Evolutionary conservation across 352 stramenopile species (phyloP).

Genomic region (Phytophthora syringae): DNA sequence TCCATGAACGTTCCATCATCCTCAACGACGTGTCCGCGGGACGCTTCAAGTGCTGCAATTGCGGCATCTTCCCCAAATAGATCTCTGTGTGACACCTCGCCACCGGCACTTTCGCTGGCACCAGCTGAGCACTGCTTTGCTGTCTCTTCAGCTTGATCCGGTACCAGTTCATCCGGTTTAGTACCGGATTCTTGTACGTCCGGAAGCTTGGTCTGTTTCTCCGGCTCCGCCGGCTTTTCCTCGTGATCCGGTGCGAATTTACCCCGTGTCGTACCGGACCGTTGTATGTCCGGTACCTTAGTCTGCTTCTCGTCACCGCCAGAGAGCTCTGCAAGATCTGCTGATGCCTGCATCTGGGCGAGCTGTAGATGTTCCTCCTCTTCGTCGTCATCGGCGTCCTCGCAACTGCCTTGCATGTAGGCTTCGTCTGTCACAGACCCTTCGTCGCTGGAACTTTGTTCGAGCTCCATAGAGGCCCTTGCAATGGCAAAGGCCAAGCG

Average conservation of each 20-base stretch:
- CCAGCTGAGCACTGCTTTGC: too few species aligned
- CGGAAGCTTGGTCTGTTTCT: background rate
- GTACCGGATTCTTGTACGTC: background rate
- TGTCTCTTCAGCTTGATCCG: background rate
- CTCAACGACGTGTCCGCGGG: background rate
- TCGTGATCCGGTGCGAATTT: background rate
- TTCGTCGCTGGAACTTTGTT: too few species aligned
- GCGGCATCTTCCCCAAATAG: slow-evolving; percentile 1
- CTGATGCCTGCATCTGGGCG: too few species aligned
- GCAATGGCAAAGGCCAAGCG: too few species aligned
- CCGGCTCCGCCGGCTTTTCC: background rate
- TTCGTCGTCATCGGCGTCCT: too few species aligned
- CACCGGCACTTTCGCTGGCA: too few species aligned
- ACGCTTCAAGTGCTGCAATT: slow-evolving; percentile 4
- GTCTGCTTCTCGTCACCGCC: background rate
- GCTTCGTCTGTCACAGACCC: too few species aligned
- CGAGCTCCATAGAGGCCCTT: too few species aligned
- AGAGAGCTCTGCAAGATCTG: background rate
- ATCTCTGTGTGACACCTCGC: background rate
- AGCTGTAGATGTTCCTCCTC: too few species aligned
- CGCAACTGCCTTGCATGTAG: too few species aligned
- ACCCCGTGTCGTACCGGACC: background rate
- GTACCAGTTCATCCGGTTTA: background rate
- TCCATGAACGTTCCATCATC: slow-evolving; percentile 3
- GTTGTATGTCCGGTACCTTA: background rate